phyloP scores from a whole-genome alignment of 139 green algal genomes.

The Asterochloris erici region DNA sequence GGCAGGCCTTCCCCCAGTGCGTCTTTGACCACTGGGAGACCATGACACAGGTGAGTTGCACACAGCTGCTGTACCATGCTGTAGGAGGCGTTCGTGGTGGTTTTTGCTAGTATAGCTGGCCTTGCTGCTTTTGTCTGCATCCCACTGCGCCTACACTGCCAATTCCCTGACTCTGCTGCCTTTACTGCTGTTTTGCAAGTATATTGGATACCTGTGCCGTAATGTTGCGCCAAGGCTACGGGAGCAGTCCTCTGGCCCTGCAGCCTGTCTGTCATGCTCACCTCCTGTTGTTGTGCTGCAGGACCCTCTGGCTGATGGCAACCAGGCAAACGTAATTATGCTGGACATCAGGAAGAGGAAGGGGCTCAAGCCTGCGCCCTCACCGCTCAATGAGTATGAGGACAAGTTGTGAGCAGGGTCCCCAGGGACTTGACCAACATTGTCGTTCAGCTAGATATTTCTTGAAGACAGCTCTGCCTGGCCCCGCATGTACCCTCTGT shows the following conservation, averaged over 20 bases:
- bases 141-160: too few species aligned
- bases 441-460: too few species aligned
- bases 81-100: too few species aligned
- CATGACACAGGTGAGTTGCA: slow-evolving; percentile 35
- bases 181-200: not conserved
- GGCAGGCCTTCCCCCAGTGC: slow-evolving; percentile 97
- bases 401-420: slow-evolving; percentile 86
- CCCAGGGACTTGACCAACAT: not conserved
- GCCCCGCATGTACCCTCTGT: too few species aligned
- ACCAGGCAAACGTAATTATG: slow-evolving; percentile 72
- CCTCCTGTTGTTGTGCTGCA: slow-evolving; percentile 22
- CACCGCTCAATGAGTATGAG: slow-evolving; percentile 90
- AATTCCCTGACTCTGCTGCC: too few species aligned
- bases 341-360: slow-evolving; percentile 95
- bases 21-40: slow-evolving; percentile 99
- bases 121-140: too few species aligned
- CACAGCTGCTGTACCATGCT: not conserved
- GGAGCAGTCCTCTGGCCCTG: not conserved
- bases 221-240: not conserved
- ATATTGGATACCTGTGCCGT: not conserved
- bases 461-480: too few species aligned
- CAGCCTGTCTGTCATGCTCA: not conserved
- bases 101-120: too few species aligned
- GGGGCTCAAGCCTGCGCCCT: slow-evolving; percentile 85
- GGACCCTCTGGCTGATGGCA: slow-evolving; percentile 77